Evolutionary conservation across 2,329 filamentous ascomycete genomes (phyloP).

Genomic region (Drechslerella stenobrocha): DNA sequence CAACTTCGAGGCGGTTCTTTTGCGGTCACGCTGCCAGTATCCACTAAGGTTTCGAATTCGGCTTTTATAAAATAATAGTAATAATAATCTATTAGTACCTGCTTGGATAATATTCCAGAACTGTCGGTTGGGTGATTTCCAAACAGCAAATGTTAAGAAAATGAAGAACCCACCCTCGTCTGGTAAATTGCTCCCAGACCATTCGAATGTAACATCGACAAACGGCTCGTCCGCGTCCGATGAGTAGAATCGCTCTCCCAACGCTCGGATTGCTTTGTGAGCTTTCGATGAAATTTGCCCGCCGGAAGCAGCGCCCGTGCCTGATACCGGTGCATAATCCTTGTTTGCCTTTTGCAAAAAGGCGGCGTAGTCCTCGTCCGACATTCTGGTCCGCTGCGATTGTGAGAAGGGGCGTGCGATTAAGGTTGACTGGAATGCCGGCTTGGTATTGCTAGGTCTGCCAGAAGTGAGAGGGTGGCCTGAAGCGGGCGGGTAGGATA

Average conservation of each 20-base stretch:
- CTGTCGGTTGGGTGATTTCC: no score
- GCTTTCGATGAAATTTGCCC: constrained; percentile 61
- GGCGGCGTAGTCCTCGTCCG: constrained; percentile 78
- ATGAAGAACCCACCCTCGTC: constrained; percentile 43
- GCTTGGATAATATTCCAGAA: constrained; percentile 6
- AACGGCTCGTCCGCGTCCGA: constrained; percentile 80
- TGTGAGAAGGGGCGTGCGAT: constrained; percentile 43
- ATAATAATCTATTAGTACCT: constrained; percentile 29
- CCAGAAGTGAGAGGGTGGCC: constrained; percentile 22
- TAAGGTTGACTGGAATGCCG: constrained; percentile 47
- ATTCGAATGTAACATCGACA: constrained; percentile 43
- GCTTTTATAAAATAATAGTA: constrained; percentile 57
- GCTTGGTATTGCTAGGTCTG: constrained; percentile 32
- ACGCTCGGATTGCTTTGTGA: constrained; percentile 63
- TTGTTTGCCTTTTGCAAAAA: constrained; percentile 87
- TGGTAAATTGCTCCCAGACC: constrained; percentile 48
- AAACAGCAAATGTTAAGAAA: background rate
- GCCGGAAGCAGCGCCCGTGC: constrained; percentile 53
- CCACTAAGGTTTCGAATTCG: constrained; percentile 70
- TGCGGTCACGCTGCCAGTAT: constrained; percentile 63
- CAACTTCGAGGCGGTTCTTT: constrained; percentile 72
- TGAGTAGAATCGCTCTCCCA: constrained; percentile 67
- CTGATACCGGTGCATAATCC: constrained; percentile 59
- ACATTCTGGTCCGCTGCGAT: constrained; percentile 53
- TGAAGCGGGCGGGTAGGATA: constrained; percentile 25